Percentiles rank a stretch among this genome's conserved stretches.
phyloP scores from a whole-genome alignment of 805 yeast species.

The Candida chilensis region DNA sequence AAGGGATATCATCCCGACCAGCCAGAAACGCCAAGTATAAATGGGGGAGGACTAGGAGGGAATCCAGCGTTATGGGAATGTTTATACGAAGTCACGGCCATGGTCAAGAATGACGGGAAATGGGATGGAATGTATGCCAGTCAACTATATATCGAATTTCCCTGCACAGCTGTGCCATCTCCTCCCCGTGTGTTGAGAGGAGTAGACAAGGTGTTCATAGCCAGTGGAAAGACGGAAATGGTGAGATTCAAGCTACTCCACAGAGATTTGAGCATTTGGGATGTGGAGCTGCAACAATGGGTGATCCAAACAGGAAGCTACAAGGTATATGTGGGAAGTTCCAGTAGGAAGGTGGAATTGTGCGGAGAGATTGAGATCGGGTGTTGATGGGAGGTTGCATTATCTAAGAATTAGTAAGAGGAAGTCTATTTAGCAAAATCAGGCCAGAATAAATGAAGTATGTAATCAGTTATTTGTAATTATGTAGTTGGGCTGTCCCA shows the following conservation, averaged over 20 bases:
- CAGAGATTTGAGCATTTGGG: conserved; percentile 52
- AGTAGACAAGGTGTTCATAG: conserved; percentile 41
- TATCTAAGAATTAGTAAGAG: no score
- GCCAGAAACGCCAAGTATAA: conserved; percentile 22
- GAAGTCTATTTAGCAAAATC: no score
- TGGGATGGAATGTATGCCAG: conserved; percentile 37
- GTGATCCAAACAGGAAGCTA: conserved; percentile 46
- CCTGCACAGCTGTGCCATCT: conserved; percentile 35
- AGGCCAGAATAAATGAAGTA: no score
- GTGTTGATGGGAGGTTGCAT: no score
- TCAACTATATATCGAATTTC: conserved; percentile 45
- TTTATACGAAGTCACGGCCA: conserved; percentile 33
- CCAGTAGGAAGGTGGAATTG: conserved; percentile 35
- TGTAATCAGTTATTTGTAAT: no score
- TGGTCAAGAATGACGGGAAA: conserved; percentile 38
- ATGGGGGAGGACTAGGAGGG: conserved; percentile 50
- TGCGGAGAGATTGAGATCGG: conserved; percentile 36
- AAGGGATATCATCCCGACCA: conserved; percentile 23
- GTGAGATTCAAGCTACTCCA: conserved; percentile 35
- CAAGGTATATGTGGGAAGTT: conserved; percentile 39
- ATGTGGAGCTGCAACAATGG: conserved; percentile 47
- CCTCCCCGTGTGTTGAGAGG: conserved; percentile 49
- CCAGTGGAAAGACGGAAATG: conserved; percentile 24
- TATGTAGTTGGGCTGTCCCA: no score
- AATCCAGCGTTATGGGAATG: conserved; percentile 52